Conservation (phyloP, 2,329 filamentous ascomycete species). For the Colletotrichum magnum region DNA sequence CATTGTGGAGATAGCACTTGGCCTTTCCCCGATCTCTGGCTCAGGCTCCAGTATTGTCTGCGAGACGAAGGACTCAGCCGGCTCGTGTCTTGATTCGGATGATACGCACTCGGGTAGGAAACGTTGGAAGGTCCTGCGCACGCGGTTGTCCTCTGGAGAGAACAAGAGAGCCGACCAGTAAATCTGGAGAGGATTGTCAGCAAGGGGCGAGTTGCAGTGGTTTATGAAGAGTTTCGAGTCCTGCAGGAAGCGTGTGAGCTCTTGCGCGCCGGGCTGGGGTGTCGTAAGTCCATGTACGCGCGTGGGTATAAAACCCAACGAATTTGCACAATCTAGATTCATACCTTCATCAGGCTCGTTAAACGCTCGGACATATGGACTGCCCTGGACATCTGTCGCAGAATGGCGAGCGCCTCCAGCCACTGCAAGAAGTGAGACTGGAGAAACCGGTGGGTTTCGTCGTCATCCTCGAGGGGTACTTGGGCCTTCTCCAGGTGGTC, state of each 20-base stretch:
- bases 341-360: background rate
- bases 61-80: too few species aligned
- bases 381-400: background rate
- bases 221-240: background rate
- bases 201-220: background rate
- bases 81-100: too few species aligned
- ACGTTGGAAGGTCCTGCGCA: background rate
- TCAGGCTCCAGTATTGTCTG: too few species aligned
- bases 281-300: too few species aligned
- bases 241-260: background rate
- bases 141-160: background rate
- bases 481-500: background rate
- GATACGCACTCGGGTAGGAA: background rate
- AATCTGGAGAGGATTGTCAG: background rate
- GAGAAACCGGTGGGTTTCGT: background rate
- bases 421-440: conserved; percentile 2
- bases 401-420: background rate
- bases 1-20: background rate
- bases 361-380: background rate
- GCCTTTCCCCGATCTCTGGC: too few species aligned
- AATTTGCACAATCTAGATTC: background rate
- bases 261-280: background rate
- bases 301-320: too few species aligned
- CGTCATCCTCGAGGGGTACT: background rate
- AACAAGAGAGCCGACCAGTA: conserved; percentile 10